Base-by-base conservation (phyloP, 139 green algal genomes). In the Chlorella sp. region DNA sequence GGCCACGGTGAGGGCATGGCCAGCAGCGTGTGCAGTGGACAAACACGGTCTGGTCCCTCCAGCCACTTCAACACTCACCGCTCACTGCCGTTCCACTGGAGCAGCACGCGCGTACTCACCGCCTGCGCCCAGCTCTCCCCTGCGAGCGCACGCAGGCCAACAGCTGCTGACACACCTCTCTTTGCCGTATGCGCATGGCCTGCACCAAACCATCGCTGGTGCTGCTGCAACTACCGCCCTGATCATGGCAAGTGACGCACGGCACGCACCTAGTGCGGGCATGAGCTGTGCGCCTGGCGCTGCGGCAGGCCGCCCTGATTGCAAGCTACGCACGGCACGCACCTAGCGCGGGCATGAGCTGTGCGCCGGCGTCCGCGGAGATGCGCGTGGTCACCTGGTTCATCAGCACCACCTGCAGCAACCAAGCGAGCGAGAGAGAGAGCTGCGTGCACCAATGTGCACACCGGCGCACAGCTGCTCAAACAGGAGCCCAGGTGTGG, bases 351-450 rank as follows among this genome's bases (percentile, higher is more conserved):
- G 87, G 87, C 33, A 93, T 76, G 64, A 92, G 74, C 62, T 82
- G 84, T 23, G 81, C 71, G 24, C 49, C 61, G 3, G 60, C 74
- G 1, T 79, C 70, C 1, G 77, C 80, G 55, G 34, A 10, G 29
- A 90, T 76, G 62, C 93, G 92, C 34, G 86, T 95, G 0, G 92
- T 96, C 3, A 96, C 87, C 67, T 97, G 92, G 69, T 95, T 93
- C 69, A 91, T 94, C 3, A 94, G 69, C 1, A 96, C 92, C 55
- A 94, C 87, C 83, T 89, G 79, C 61, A 69, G 1, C 5, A 55
- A 31, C 22, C 4, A 64, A 64, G 4, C 6, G 14, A 64, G 4
- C 20, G 24, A 64, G 14, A 64, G 55, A 3, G 2, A 60, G 49
- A 51, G 32, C 55, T 34, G 5, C 17, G 42, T 55, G 42, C 10